Evolutionary conservation across 1,284 basidiomycete genomes (phyloP), one percentile per base, ranked within the genome.

Genomic region (Singerocomus inundabilis): DNA sequence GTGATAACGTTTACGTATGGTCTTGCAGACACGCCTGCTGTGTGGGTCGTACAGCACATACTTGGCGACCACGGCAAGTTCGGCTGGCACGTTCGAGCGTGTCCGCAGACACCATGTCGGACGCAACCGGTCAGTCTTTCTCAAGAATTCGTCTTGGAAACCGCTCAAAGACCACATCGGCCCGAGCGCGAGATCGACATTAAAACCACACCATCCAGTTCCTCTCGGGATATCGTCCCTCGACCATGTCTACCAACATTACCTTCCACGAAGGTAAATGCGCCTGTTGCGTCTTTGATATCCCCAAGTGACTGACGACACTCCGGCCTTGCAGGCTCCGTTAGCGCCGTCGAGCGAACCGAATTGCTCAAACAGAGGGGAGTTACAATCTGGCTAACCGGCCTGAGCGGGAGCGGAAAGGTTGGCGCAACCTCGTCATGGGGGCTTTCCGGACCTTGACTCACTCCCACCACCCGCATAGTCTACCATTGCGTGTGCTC

Each of bases 401-500:
- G 94, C 24, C 80, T 96, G 29, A 92, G 88, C 61, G 93, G 91
- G 25, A 88, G 85, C 63, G 93, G 93, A 49, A 95, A 95, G 81
- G 91, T 90, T 37, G 48, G 74, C 33, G 26, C 15, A 24, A 11
- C n/a, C 7, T 35, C 15, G 9, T 24, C 45, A 3, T 30, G 30
- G 2, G 13, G 7, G 37, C 38, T 34, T 6, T 30, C 21, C 31
- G 42, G 13, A 15, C 21, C 25, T 9, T 8, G 8, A 28, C 31
- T 40, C 15, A 43, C 15, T 21, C 30, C 33, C 4, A 12, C 32
- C 63, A 8, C 25, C 30, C 48, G 58, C 62, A 29, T 70, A 98
- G 91, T 98, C 94, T 15, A 99, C 97, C 26, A 93, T 99, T 62
- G 97, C 93, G 2, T 94, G 92, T 57, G 97, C 97, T 12, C 81